Evolutionary conservation across 176 grass and related monocot genomes (phyloP).

Genomic region (sorghum (Sorghum bicolor)): DNA sequence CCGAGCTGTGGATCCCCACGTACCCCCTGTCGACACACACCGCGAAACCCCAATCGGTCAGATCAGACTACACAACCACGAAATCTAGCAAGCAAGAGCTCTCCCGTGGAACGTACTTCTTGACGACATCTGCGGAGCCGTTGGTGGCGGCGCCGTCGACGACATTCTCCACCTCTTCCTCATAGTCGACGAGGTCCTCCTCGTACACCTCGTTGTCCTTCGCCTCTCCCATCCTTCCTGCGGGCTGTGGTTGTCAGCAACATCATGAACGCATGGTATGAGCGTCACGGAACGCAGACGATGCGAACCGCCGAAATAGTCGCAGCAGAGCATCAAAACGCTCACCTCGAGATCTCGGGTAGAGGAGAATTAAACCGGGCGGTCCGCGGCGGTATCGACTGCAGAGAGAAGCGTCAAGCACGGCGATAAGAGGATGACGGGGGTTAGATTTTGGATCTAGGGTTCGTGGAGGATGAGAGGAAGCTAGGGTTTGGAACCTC

Average conservation of each 20-base stretch:
- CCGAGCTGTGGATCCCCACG: conserved; percentile 98
- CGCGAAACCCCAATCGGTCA: not conserved
- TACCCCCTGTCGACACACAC: conserved; percentile 56
- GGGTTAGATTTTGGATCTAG: conserved; percentile 4
- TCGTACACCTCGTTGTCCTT: conserved; percentile 92
- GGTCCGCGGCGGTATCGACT: not conserved
- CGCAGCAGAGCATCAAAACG: not conserved
- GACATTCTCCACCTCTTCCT: conserved; percentile 54
- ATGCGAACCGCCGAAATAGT: not conserved
- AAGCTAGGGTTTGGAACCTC: conserved; percentile 11
- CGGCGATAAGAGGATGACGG: not conserved
- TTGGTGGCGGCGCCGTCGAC: conserved; percentile 65
- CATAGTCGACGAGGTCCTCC: conserved; percentile 98
- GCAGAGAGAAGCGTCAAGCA: conserved; percentile 6
- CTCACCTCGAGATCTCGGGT: conserved; percentile 6
- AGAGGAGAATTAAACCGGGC: not conserved
- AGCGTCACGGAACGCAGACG: not conserved
- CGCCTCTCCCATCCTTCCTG: conserved; percentile 72
- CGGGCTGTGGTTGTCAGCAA: not conserved
- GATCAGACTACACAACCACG: not conserved
- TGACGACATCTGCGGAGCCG: conserved; percentile 51
- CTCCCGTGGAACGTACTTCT: conserved; percentile 53
- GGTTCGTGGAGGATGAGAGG: not conserved
- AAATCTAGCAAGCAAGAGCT: not conserved
- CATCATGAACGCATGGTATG: not conserved